Base-by-base conservation (phyloP, 2,329 filamentous ascomycete genomes). In the Colletotrichum sp. region DNA sequence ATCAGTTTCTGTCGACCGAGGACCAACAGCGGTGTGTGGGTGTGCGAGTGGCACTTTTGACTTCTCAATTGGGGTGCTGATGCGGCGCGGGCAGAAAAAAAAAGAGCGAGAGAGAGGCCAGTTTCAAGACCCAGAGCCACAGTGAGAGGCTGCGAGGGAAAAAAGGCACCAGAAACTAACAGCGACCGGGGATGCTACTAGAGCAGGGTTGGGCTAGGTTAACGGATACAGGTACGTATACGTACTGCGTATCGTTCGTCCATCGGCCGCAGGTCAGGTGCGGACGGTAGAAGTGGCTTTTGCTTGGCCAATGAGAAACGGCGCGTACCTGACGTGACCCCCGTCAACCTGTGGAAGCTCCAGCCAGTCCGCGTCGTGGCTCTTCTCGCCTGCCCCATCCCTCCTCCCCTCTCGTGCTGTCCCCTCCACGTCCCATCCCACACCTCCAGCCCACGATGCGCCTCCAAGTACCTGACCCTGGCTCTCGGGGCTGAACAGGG, bases 251-350 rank as follows among this genome's bases (percentile, higher is more conserved):
- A 59, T 63, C 32, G 13, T 18, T 43, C 57, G 66, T 59, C 63
- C 63, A 68, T 75, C 70, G 73, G 73, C 63, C 55, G 64, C 73
- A 75, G 70, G 69, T 68, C 39, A 43, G 39, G 39, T 43, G 68
- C 73, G 57, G 72, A 75, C 73, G 69, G 70, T 68, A 48, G 18
- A 39, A 63, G 70, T 68, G 73, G 73, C 73, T 73, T 73, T 64
- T 36, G 18, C 12, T 13, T 32, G 21, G 18, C 73, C 59, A 75
- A 75, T 75, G 24, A 73, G 28, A 12, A 32, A 10, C 15, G 34
- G 57, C 28, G 59, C 34, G 73, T 75, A 75, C 73, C 73, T 75
- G 73, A 28, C 59, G 28, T 52, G 59, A 65, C 64, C 70, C 71
- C 57, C 60, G 26, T 52, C 28, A 13, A 43, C 39, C 39, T n/a